phyloP scores from a whole-genome alignment of 2,329 filamentous ascomycete genomes.

The Cryphonectria nitschkei region DNA sequence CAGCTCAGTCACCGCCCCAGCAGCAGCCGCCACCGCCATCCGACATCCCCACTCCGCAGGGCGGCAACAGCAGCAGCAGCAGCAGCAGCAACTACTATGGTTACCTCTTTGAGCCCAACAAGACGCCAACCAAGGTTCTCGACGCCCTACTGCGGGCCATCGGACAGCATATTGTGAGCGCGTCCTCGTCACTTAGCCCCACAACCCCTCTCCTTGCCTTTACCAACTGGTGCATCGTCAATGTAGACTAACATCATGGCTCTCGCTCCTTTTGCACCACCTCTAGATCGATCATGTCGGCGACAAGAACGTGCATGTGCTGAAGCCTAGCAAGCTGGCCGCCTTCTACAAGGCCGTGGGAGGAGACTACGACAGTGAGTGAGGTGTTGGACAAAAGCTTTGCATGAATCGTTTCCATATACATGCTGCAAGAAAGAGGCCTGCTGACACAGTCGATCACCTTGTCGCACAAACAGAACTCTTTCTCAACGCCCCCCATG shows the following conservation, averaged over 20 bases:
- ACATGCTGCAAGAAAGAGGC: constrained; percentile 11
- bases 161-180: constrained; percentile 69
- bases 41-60: constrained; percentile 32
- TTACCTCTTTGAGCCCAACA: constrained; percentile 70
- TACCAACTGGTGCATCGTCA: not conserved
- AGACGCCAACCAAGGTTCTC: constrained; percentile 68
- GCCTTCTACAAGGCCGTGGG: constrained; percentile 76
- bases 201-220: not conserved
- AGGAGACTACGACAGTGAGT: constrained; percentile 70
- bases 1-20: not conserved
- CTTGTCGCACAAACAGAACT: constrained; percentile 56
- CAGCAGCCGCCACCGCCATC: constrained; percentile 24
- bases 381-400: no score
- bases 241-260: constrained; percentile 24
- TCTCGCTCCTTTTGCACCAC: constrained; percentile 27
- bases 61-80: constrained; percentile 16
- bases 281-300: constrained; percentile 61
- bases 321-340: constrained; percentile 73
- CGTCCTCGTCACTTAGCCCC: constrained; percentile 27
- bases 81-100: constrained; percentile 54
- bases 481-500: constrained; percentile 74
- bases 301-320: constrained; percentile 54
- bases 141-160: constrained; percentile 71
- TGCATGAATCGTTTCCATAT: not conserved
- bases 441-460: constrained; percentile 12